These are phyloP conservation scores for Hyphodiscus hymeniophilus DNA, from an alignment of 495 filamentous ascomycete species.

Conservation along the genomic window DNA sequence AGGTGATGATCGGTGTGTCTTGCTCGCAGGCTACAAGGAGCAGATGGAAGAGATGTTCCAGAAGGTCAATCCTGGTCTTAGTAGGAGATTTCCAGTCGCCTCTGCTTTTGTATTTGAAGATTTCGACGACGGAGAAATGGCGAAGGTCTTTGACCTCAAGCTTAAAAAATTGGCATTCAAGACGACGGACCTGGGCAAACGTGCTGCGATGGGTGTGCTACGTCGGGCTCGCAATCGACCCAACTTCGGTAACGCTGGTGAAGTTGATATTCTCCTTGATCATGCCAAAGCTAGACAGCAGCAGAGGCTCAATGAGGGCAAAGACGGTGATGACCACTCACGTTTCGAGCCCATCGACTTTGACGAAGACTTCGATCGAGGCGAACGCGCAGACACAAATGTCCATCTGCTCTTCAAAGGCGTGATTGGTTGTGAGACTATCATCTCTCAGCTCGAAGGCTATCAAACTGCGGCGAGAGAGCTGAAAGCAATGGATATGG, in stretches of 20 bases:
- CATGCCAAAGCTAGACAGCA: slow-evolving; percentile 22
- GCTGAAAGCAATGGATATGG: slow-evolving; percentile 41
- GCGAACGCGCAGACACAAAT: slow-evolving; percentile 39
- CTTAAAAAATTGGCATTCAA: slow-evolving; percentile 37
- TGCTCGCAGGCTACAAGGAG: slow-evolving; percentile 72
- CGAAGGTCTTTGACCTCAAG: slow-evolving; percentile 50
- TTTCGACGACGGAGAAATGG: slow-evolving; percentile 51
- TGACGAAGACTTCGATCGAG: slow-evolving; percentile 57
- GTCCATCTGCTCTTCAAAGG: slow-evolving; percentile 52
- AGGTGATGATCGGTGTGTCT: slow-evolving; percentile 69
- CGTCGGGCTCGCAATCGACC: slow-evolving; percentile 34
- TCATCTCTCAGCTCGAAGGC: slow-evolving; percentile 48
- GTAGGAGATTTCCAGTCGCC: slow-evolving; percentile 57
- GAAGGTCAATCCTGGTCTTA: slow-evolving; percentile 69
- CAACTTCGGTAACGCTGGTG: slow-evolving; percentile 50
- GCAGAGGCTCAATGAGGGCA: slow-evolving; percentile 5
- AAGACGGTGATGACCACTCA: slow-evolving; percentile 4
- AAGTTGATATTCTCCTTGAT: slow-evolving; percentile 28
- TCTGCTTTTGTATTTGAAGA: slow-evolving; percentile 65
- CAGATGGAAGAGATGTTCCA: slow-evolving; percentile 73
- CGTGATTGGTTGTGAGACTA: slow-evolving; percentile 56
- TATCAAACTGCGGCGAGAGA: slow-evolving; percentile 48
- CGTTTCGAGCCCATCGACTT: slow-evolving; percentile 56
- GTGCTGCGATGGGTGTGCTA: slow-evolving; percentile 34
- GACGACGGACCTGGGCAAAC: slow-evolving; percentile 32